These are phyloP conservation scores for Chlamydomonas incerta DNA, from an alignment of 139 green algal genomes.

Conservation along the genomic window DNA sequence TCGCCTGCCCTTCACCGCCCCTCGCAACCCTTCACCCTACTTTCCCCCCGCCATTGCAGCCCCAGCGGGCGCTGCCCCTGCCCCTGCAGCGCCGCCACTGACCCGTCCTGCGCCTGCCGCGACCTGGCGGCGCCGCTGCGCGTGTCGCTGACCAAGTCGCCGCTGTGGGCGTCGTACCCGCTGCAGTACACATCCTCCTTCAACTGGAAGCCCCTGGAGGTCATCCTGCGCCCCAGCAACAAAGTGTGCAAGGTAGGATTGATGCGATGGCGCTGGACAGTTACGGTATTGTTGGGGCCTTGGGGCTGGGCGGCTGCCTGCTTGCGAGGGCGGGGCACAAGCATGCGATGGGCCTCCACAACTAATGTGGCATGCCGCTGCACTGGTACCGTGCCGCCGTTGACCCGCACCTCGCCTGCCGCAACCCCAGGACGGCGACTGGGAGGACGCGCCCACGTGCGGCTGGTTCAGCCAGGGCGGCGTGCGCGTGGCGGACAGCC, in stretches of 20 bases:
- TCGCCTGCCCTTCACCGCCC: too few relatives aligned
- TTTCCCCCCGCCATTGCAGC: conserved; percentile 49
- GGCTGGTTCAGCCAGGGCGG: conserved; percentile 68
- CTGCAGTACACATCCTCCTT: conserved; percentile 59
- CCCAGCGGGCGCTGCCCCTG: conserved; percentile 77
- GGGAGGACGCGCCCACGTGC: conserved; percentile 72
- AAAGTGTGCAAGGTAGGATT: conserved; percentile 61
- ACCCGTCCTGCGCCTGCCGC: conserved; percentile 75
- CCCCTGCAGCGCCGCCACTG: conserved; percentile 76
- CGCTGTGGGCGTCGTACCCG: conserved; percentile 77
- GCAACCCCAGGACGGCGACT: conserved; percentile 52
- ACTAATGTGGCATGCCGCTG: too few relatives aligned
- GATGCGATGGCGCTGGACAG: too few relatives aligned
- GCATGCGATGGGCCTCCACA: too few relatives aligned
- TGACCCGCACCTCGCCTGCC: background rate
- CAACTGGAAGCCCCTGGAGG: conserved; percentile 67
- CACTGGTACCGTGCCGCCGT: too few relatives aligned
- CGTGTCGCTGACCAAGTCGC: conserved; percentile 72
- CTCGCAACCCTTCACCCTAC: too few relatives aligned
- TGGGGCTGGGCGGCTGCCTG: too few relatives aligned
- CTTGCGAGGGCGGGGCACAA: too few relatives aligned
- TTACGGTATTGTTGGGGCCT: too few relatives aligned
- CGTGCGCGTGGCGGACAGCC: conserved; percentile 63
- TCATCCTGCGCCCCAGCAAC: conserved; percentile 53
- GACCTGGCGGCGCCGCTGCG: conserved; percentile 72